These are phyloP conservation scores for Fusarium nurragi DNA, from an alignment of 2,329 filamentous ascomycete species.

Conservation along the genomic window DNA sequence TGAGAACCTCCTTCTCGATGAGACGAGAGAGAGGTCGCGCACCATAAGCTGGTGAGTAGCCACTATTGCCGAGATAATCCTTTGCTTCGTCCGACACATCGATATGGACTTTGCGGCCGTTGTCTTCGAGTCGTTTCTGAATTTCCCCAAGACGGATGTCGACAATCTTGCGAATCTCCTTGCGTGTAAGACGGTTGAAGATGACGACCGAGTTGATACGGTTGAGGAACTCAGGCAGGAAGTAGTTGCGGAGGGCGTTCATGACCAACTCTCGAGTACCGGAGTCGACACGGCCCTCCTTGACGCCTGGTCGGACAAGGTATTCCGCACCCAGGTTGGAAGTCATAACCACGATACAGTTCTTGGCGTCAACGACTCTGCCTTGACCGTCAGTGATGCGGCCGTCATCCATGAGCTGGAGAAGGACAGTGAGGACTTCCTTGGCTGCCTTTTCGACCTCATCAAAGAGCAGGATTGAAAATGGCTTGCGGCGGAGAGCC, in stretches of 20 bases:
- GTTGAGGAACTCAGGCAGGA: slow-evolving; percentile 98
- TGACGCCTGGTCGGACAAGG: slow-evolving; percentile 79
- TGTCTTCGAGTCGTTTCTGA: slow-evolving; percentile 86
- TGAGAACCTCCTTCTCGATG: slow-evolving; percentile 97
- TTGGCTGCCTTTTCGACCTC: slow-evolving; percentile 99
- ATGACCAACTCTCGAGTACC: slow-evolving; percentile 90
- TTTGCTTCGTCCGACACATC: slow-evolving; percentile 85
- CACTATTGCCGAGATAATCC: slow-evolving; percentile 89
- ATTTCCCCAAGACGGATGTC: slow-evolving; percentile 89
- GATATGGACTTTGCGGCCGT: slow-evolving; percentile 87
- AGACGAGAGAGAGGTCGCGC: slow-evolving; percentile 87
- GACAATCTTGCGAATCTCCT: slow-evolving; percentile 94
- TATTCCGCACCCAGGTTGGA: slow-evolving; percentile 96
- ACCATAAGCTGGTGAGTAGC: slow-evolving; percentile 95
- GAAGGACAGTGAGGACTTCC: slow-evolving; percentile 92
- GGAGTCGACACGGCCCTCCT: slow-evolving; percentile 86
- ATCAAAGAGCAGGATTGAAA: slow-evolving; percentile 97
- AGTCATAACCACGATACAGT: slow-evolving; percentile 99
- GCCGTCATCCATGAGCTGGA: slow-evolving; percentile 99
- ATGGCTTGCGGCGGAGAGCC: slow-evolving; percentile 89
- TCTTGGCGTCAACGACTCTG: slow-evolving; percentile 91
- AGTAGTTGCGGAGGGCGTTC: slow-evolving; percentile 90
- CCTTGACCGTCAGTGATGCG: slow-evolving; percentile 99
- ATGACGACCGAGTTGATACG: slow-evolving; percentile 96
- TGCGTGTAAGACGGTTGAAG: slow-evolving; percentile 93